Conservation (phyloP, 108 stramenopile species). For the Fragilariopsis cylindrus region DNA sequence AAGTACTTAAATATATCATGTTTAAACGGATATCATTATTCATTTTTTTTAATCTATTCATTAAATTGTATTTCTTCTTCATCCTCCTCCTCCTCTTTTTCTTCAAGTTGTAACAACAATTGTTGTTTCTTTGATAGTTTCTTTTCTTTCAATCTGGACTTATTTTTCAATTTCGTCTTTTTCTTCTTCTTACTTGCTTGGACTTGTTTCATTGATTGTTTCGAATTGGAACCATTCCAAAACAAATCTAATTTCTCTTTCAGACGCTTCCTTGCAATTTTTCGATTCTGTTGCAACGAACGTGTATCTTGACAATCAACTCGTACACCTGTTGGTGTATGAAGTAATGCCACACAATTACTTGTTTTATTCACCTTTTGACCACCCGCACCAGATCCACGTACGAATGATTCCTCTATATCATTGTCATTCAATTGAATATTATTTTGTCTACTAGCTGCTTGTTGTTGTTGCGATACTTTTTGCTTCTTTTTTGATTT, state of each 20-base stretch:
- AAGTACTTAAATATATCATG: no score
- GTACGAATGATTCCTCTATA: slow-evolving; percentile 77
- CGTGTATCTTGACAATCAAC: slow-evolving; percentile 91
- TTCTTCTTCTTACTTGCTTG: slow-evolving; percentile 62
- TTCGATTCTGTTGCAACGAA: slow-evolving; percentile 86
- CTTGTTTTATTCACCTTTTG: slow-evolving; percentile 93
- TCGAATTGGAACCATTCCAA: slow-evolving; percentile 73
- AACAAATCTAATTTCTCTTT: slow-evolving; percentile 76
- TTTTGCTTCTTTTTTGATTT: background rate
- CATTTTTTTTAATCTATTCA: no score
- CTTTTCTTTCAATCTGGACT: background rate
- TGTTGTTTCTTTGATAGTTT: background rate
- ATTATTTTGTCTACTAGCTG: background rate
- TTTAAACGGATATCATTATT: no score
- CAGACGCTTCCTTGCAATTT: slow-evolving; percentile 83
- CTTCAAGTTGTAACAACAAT: background rate
- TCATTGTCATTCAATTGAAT: slow-evolving; percentile 54
- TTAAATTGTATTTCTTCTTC: background rate
- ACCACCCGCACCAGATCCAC: slow-evolving; percentile 80
- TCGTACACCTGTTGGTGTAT: slow-evolving; percentile 67
- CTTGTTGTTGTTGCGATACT: background rate
- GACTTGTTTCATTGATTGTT: slow-evolving; percentile 47
- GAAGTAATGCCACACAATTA: slow-evolving; percentile 76
- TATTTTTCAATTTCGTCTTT: slow-evolving; percentile 67
- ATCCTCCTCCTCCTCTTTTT: background rate